Base-by-base conservation (phyloP, 2,329 filamentous ascomycete species). In the Apiospora kogelbergensis region DNA sequence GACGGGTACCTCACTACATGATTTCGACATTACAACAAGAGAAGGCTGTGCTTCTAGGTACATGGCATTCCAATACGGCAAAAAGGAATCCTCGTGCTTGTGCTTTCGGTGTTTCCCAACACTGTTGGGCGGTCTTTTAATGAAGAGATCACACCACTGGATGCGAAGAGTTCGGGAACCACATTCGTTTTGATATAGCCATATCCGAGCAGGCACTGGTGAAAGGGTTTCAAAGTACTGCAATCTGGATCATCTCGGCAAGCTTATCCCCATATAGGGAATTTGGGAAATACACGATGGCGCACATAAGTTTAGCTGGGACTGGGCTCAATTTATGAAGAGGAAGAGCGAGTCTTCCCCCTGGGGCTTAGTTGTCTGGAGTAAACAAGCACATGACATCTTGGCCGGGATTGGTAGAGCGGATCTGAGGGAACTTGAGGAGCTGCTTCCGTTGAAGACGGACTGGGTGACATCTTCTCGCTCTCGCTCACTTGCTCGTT, bases 1-100 rank as follows among this genome's bases (percentile, higher is more conserved):
- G 4, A 60, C 17, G 30, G 20, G 53, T 1, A 37, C n/a, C 17
- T n/a, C 17, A 13, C 37, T 37, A 79, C 69, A 76, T 44, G 45
- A 24, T 44, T 9, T 15, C 11, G 11, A 30, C 65, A 63, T 22
- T 22, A 17, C 46, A 22, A 6, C n/a, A 64, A 15, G 24, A 53
- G 40, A 40, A 44, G 22, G 9, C 30, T 60, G 10, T 33, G 17
- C 5, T 37, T 13, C 30, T 37, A n/a, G 26, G 30, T 60, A 26
- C 15, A 60, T n/a, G 45, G 37, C 15, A 44, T 63, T 63, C 37
- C 22, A 44, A 17, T 37, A 60, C 17, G 53, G 53, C 17, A 30
- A 17, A 60, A 37, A 17, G 53, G 17, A 22, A 60, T 4, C n/a
- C 30, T 60, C 30, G 30, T 9, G 20, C 17, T 60, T 20, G 30